Evolutionary conservation across 2,329 filamentous ascomycete species (phyloP), one percentile per base, ranked within the genome.

Genomic region (Fusarium sp.): DNA sequence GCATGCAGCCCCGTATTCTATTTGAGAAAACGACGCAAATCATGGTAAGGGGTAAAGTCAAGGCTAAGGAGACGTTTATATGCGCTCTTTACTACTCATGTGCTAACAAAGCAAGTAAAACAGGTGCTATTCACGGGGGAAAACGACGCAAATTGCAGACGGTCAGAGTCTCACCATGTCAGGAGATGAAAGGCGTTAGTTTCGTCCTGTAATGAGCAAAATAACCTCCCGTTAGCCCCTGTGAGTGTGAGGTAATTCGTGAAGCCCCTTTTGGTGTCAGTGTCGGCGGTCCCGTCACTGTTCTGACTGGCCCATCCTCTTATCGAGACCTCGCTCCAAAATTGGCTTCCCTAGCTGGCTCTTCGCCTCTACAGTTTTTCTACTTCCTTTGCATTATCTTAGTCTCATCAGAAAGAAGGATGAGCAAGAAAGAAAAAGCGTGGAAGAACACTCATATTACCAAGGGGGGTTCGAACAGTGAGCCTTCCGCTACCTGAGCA

Each of bases 111-210:
- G 22, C 24, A 35, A 51, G 22, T 32, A n/a, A 47, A 56, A 50
- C 36, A 57, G 56, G 61, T 64, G 34, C 56, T 51, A 58, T 50
- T 66, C 58, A 63, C 44, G 36, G 58, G 57, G 35, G 26, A 42
- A 58, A 39, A 53, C 51, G 50, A 66, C 39, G 61, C 51, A 61
- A 61, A 65, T 55, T 69, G 54, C 64, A 45, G 56, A 54, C 55
- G 32, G 43, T 42, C 38, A 47, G 47, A 61, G 68, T 70, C 68
- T 70, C 64, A 70, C 68, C 66, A 70, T 53, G 59, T 70, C 68
- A 70, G 68, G 68, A 70, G 68, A 69, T 58, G 55, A 35, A 43
- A 31, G 41, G 24, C 42, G 32, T 46, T 25, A 66, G 42, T 55
- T 28, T 42, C 28, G 42, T n/a, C 36, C 36, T 12, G 8, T 32